phyloP scores from a whole-genome alignment of 1,284 basidiomycete genomes.

The Cryptococcus sp. region DNA sequence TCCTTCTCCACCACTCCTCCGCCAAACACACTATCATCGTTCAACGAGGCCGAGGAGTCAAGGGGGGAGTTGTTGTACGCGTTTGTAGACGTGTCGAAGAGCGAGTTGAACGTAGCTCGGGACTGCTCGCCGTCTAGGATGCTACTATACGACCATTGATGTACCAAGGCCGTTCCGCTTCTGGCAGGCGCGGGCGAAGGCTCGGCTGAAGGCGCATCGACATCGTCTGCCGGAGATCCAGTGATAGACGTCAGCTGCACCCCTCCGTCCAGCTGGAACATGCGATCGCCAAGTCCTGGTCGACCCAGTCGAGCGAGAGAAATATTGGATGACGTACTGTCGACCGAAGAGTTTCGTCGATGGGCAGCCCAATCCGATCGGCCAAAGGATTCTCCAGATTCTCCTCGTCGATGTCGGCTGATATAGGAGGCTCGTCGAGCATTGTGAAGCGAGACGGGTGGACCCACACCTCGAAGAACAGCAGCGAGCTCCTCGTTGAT shows the following conservation, averaged over 20 bases:
- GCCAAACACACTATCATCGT: conserved; percentile 60
- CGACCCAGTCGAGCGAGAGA: conserved; percentile 58
- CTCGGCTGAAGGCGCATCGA: conserved; percentile 35
- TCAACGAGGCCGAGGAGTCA: conserved; percentile 37
- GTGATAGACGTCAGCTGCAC: conserved; percentile 62
- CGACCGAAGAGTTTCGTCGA: conserved; percentile 55
- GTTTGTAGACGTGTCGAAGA: background rate
- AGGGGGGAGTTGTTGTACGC: conserved; percentile 59
- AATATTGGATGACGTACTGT: conserved; percentile 62
- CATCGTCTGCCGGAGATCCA: conserved; percentile 54
- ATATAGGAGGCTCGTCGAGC: conserved; percentile 36
- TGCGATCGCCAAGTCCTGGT: conserved; percentile 77
- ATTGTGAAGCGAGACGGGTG: conserved; percentile 67
- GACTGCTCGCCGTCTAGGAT: conserved; percentile 20
- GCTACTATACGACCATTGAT: conserved; percentile 30
- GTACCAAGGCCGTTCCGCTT: background rate
- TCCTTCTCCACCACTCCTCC: background rate
- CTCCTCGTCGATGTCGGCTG: conserved; percentile 47
- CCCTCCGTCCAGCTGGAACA: conserved; percentile 65
- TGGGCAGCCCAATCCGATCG: conserved; percentile 61
- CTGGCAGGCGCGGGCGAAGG: conserved; percentile 31
- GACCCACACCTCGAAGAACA: conserved; percentile 33
- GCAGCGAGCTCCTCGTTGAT: conserved; percentile 41
- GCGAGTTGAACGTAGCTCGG: background rate
- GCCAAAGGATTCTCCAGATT: conserved; percentile 56